Conservation (phyloP, 192 early-diverging fungal genomes). For the Coemansia sp. region DNA sequence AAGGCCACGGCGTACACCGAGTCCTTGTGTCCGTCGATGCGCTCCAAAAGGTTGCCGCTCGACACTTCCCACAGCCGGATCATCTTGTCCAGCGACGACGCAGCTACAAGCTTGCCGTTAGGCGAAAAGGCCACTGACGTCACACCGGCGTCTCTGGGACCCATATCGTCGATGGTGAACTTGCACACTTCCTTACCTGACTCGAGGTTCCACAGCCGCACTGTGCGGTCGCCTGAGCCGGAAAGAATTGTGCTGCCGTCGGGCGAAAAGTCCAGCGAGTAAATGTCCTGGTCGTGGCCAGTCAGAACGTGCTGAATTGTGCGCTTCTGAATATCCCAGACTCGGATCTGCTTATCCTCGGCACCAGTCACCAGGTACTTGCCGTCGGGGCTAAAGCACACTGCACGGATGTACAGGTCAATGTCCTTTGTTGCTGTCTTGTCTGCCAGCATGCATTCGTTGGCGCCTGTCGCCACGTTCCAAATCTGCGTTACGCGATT, state of each 20-base stretch:
- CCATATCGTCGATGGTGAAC: constrained; percentile 77
- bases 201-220: constrained; percentile 85
- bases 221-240: constrained; percentile 83
- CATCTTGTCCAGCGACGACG: constrained; percentile 90
- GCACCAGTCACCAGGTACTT: constrained; percentile 91
- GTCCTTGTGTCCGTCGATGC: constrained; percentile 93
- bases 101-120: constrained; percentile 80
- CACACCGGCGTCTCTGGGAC: constrained; percentile 87
- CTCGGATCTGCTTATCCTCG: constrained; percentile 92
- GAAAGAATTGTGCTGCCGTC: constrained; percentile 89
- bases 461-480: constrained; percentile 75
- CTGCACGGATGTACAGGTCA: constrained; percentile 95
- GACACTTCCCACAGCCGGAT: constrained; percentile 89
- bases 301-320: constrained; percentile 66
- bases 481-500: constrained; percentile 88
- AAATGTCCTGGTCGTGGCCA: constrained; percentile 97
- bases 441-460: constrained; percentile 78
- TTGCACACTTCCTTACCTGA: constrained; percentile 70
- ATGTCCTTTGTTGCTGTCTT: constrained; percentile 70
- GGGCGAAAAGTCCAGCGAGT: constrained; percentile 89
- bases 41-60: constrained; percentile 69
- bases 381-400: constrained; percentile 93
- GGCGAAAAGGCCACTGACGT: constrained; percentile 94
- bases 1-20: constrained; percentile 96
- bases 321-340: constrained; percentile 69